Base-by-base conservation (phyloP, 306 rosid genomes). In the Abrus pulchellus region DNA sequence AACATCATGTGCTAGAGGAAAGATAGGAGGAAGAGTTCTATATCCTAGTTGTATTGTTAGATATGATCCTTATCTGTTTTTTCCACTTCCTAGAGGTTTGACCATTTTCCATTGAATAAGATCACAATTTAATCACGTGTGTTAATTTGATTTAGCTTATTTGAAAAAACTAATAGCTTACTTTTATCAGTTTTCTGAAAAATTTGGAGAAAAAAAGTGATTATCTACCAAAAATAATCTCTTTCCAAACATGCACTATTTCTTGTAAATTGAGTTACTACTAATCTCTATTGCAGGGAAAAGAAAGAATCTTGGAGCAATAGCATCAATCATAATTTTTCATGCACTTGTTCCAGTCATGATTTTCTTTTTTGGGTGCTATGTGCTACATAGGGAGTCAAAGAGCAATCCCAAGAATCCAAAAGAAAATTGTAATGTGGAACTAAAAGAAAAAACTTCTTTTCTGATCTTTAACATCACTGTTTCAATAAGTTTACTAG, bases 1-100 rank as follows among this genome's bases (percentile, higher is more conserved):
- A n/a, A 81, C 7, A 5, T 47, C 83, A 14, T 81, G 85, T 74
- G 76, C 76, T 45, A 66, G 28, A 55, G 80, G 80, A 27, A 74
- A 74, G 63, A 66, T 56, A 54, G 60, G 85, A 44, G 85, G 69
- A 56, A 81, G 71, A 53, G 63, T 74, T 74, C 45, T 81, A 11
- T 74, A 43, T 81, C 85, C 85, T 5, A 74, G 85, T 67, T 81
- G 85, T 74, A 28, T 81, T 27, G 54, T 74, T 47, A 74, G 85
- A 74, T 81, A 81, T 74, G 80, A 74, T 65, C 61, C 69, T 12
- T 45, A 32, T 47, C 66, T 45, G n/a, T 80, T 66, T 56, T 47
- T 33, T 9, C 28, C 12, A 36, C 53, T 44, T 62, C 29, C 67
- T 33, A 56, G 1, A 81, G 85, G 85, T 81, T 74, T 33, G 75